Percentiles rank a stretch among this genome's conserved stretches.
Evolutionary conservation across 2,329 filamentous ascomycete species (phyloP).

Genomic region (Scolecobasidium constrictum): DNA sequence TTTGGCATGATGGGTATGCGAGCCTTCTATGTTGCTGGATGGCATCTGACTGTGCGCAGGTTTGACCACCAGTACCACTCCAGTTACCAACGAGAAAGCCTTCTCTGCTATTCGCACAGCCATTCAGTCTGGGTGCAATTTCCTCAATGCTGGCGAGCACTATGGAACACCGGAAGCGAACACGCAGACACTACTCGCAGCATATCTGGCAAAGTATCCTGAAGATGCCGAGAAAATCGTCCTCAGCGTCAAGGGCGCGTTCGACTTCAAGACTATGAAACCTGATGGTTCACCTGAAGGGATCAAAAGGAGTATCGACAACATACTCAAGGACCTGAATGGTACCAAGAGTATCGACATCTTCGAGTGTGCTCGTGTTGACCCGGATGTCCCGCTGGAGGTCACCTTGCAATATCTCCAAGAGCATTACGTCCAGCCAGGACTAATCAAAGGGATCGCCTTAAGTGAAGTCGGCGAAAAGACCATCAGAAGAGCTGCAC

Average conservation of each 20-base stretch:
- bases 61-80: constrained; percentile 33
- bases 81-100: constrained; percentile 25
- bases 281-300: constrained; percentile 30
- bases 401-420: constrained; percentile 31
- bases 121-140: constrained; percentile 29
- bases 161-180: constrained; percentile 37
- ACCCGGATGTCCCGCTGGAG: constrained; percentile 32
- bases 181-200: constrained; percentile 36
- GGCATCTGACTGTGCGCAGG: constrained; percentile 32
- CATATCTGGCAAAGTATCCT: constrained; percentile 41
- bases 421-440: constrained; percentile 25
- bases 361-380: constrained; percentile 36
- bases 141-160: constrained; percentile 40
- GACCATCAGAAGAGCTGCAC: constrained; percentile 36
- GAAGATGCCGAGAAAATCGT: constrained; percentile 40
- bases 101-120: constrained; percentile 35
- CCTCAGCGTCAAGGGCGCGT: constrained; percentile 38
- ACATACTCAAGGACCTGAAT: constrained; percentile 32
- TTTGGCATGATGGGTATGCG: constrained; percentile 44
- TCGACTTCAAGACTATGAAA: constrained; percentile 21
- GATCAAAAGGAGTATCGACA: constrained; percentile 32
- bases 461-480: constrained; percentile 34
- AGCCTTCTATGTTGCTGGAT: constrained; percentile 56
- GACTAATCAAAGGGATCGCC: constrained; percentile 34
- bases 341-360: constrained; percentile 36